These are phyloP conservation scores for Leishmania martiniquensis DNA, from an alignment of 208 protist genomes.

Conservation along the genomic window DNA sequence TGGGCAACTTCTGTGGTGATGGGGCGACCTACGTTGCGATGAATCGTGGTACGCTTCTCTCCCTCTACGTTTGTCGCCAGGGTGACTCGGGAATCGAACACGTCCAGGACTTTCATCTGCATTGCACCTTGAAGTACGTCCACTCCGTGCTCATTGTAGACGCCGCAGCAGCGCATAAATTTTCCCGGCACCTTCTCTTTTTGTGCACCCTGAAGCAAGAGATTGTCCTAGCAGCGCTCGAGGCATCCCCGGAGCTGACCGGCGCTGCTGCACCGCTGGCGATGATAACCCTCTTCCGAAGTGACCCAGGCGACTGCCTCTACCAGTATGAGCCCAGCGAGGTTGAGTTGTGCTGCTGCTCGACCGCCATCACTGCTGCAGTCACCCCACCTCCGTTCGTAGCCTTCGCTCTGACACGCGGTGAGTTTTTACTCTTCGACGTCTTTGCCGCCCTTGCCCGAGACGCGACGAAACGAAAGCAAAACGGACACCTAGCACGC, in stretches of 20 bases:
- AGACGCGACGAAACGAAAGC: conserved; percentile 17
- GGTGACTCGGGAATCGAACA: conserved; percentile 22
- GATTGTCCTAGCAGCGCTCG: conserved; percentile 61
- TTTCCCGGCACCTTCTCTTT: conserved; percentile 71
- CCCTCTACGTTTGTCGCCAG: conserved; percentile 37
- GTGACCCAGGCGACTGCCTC: conserved; percentile 50
- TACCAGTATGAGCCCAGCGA: conserved; percentile 69
- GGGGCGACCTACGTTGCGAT: conserved; percentile 36
- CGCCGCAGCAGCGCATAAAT: conserved; percentile 10
- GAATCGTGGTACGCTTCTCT: conserved; percentile 61
- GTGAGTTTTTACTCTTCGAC: conserved; percentile 70
- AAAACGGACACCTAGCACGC: conserved; percentile 14
- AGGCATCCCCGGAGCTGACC: neutral
- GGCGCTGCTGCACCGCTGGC: conserved; percentile 16
- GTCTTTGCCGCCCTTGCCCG: conserved; percentile 53
- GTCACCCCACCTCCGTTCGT: conserved; percentile 47
- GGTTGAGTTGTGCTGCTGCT: conserved; percentile 54
- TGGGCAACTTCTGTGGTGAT: conserved; percentile 40
- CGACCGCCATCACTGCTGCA: neutral
- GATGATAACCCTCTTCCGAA: conserved; percentile 68
- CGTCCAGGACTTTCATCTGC: conserved; percentile 61
- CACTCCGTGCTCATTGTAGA: conserved; percentile 56
- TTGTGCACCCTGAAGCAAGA: conserved; percentile 79
- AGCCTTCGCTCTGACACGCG: conserved; percentile 61
- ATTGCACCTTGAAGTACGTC: conserved; percentile 74